Conservation (phyloP, 495 filamentous ascomycete species). For the Podospora pseudoanserina region DNA sequence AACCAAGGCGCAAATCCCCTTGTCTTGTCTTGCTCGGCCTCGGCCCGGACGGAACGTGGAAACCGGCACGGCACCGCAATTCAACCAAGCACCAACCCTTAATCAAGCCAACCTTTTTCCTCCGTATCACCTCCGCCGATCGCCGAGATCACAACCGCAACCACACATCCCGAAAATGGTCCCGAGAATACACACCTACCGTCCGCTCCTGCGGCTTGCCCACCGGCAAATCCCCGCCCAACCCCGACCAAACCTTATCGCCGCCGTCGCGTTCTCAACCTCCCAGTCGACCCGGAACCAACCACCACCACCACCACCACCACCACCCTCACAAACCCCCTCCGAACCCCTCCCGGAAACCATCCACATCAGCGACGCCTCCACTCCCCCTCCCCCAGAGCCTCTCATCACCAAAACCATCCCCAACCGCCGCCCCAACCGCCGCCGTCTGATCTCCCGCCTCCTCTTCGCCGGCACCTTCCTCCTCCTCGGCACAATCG, state of each 20-base stretch:
- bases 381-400: neutral
- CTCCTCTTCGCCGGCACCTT: slow-evolving; percentile 33
- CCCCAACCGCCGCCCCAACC: neutral
- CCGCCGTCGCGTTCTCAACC: neutral
- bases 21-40: neutral
- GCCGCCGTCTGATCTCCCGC: neutral
- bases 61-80: neutral
- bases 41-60: neutral
- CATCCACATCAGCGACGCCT: neutral
- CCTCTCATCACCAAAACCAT: slow-evolving; percentile 1
- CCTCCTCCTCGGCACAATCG: slow-evolving; percentile 36
- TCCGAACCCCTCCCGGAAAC: neutral
- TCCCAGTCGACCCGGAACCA: slow-evolving; percentile 6
- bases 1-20: neutral
- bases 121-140: neutral
- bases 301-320: neutral
- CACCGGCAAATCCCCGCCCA: neutral
- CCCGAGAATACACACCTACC: slow-evolving; percentile 13
- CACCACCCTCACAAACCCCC: neutral
- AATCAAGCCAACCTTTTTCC: neutral
- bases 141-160: neutral
- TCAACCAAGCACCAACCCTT: neutral
- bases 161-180: slow-evolving; percentile 4
- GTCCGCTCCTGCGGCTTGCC: slow-evolving; percentile 13
- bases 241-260: neutral